Base-by-base conservation (phyloP, 2,329 filamentous ascomycete species). In the Xylariaceae sp. region DNA sequence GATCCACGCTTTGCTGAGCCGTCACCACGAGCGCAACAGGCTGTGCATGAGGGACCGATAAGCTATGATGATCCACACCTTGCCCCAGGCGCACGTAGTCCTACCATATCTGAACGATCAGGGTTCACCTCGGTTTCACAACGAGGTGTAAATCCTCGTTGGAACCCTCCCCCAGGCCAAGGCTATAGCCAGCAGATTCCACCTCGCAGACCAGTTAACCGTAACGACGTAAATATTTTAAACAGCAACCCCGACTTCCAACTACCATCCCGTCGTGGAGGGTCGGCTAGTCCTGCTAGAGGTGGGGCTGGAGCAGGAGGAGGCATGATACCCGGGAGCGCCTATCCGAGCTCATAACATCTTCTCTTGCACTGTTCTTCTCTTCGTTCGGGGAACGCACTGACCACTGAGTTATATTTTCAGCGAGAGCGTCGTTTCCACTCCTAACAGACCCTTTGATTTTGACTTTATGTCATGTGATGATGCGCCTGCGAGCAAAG, bases 71-170 rank as follows among this genome's bases (percentile, higher is more conserved):
- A 88, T 57, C 69, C 87, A 29, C 82, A 81, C 36, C 81, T 82
- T 59, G 68, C 68, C 26, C 67, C 73, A 24, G 81, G 81, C 37
- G 73, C 82, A 39, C 82, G 89, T 64, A 93, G 86, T 64, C 92
- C 89, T 26, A 84, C 86, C 24, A 83, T 86, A 64, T 93, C 88
- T 58, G 91, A 96, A 67, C 82, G 84, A 20, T 93, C 87, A 39
- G 89, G 88, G 63, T 97, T 96, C 73, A 97, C 93, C 1, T 94
- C 89, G 9, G 88, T 97, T 39, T 93, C 88, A 0, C 92, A 97
- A 72, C 83, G 93, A 27, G 89, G 89, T 1, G 77, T 97, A 49
- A 97, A 97, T 70, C 93, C 92, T 6, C 86, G 87, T 55, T 97
- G 93, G 92, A 84, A 88, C 58, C 84, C 82, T 2, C 76, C 79